A percentile compares a stretch with the other conserved stretches of the same genome.
These are phyloP conservation scores for Mycosphaerella sp. DNA, from an alignment of 2,329 filamentous ascomycete species.

Conservation along the genomic window DNA sequence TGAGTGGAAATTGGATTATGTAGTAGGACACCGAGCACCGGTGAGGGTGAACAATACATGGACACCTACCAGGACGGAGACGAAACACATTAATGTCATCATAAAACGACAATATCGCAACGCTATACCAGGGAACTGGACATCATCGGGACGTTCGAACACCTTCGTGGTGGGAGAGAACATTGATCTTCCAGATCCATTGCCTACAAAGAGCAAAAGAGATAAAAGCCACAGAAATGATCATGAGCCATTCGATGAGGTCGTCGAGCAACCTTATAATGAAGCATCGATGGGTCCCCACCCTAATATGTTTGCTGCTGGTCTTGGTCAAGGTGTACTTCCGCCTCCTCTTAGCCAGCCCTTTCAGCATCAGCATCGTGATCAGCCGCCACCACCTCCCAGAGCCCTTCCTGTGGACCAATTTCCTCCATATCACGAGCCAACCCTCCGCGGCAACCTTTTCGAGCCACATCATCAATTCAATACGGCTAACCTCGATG, in stretches of 20 bases:
- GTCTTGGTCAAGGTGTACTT: background rate
- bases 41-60: slow-evolving; percentile 3
- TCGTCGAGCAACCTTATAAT: background rate
- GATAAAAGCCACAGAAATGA: slow-evolving; percentile 2
- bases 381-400: slow-evolving; percentile 1
- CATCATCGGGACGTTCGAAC: background rate
- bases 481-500: slow-evolving; percentile 7
- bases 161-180: slow-evolving; percentile 5
- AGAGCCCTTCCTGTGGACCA: background rate
- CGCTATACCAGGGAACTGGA: background rate
- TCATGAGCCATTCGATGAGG: slow-evolving; percentile 5
- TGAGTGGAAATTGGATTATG: slow-evolving; percentile 8
- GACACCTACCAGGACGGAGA: slow-evolving; percentile 1
- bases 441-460: slow-evolving; percentile 1
- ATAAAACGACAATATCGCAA: slow-evolving; percentile 6
- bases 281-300: background rate
- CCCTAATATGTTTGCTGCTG: slow-evolving; percentile 1
- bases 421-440: background rate
- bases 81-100: slow-evolving; percentile 8
- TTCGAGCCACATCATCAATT: slow-evolving; percentile 9
- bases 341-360: background rate
- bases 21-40: background rate
- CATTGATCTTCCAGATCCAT: slow-evolving; percentile 7
- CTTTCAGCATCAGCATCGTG: background rate
- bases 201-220: background rate